Evolutionary conservation across 768 basidiomycete genomes (phyloP), one percentile per base, ranked within the genome.

Genomic region (Suillus brevipes): DNA sequence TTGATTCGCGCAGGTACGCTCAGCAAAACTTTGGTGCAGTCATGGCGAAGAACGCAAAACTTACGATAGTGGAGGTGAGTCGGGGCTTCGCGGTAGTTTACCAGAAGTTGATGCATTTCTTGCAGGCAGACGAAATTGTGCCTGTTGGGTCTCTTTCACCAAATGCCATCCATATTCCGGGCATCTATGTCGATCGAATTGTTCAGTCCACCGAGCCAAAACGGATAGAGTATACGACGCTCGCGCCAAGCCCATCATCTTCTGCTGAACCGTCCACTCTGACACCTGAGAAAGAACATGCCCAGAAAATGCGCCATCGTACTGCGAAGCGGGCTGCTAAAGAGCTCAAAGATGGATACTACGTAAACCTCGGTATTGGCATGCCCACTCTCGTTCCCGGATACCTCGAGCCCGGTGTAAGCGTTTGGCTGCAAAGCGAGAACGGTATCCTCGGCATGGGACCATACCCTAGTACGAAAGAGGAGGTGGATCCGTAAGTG

Each of bases 371-470:
- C 64, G 94, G 94, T 36, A 94, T 95, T 68, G 94, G 94, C 31
- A 95, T 95, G 87, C 94, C 93, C 37, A 95, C 93, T 6, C 84
- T 95, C 13, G 90, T 94, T 25, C 91, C 94, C 0, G 91, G 92
- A 71, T 87, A 89, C 75, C 75, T 94, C 50, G 85, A 85, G 56
- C 82, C 87, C 64, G 89, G 85, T 61, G 87, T 94, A 12, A 84
- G 83, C 60, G 93, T 95, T n/a, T 94, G 91, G 91, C 71, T 93
- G 73, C 94, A 95, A 76, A 94, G 92, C 73, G 94, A 95, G 81
- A 95, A 95, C 67, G 94, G 94, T 40, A 89, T 95, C 65, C 80
- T 95, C 64, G 92, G 92, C 56, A 91, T 91, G 92, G 91, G 91
- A 0, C 94, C 94, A n/a, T 94, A 94, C 71, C 94, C 94, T 31